phyloP scores from a whole-genome alignment of 2,329 filamentous ascomycete species.

The Ascochyta clinopodiicola region DNA sequence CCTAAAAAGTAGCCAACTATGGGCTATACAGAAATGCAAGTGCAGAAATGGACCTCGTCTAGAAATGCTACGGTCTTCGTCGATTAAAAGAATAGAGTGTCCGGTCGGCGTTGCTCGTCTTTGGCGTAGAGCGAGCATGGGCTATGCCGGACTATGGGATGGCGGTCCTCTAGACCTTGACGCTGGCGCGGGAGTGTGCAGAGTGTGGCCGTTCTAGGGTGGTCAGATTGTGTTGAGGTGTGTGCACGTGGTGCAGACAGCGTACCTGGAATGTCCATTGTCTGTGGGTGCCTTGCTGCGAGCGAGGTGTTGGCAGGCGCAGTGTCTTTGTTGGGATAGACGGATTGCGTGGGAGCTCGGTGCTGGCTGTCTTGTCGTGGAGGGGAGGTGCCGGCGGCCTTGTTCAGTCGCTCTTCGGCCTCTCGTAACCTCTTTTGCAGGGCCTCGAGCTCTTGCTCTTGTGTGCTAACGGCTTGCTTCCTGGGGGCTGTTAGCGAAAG shows the following conservation, averaged over 20 bases:
- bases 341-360: conserved; percentile 30
- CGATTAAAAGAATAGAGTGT: conserved; percentile 16
- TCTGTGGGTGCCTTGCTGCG: conserved; percentile 18
- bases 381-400: conserved; percentile 43
- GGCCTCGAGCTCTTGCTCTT: conserved; percentile 80
- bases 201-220: conserved; percentile 16
- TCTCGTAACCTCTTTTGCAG: conserved; percentile 84
- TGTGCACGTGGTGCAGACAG: neutral
- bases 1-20: neutral
- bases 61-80: conserved; percentile 14
- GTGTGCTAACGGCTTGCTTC: conserved; percentile 77
- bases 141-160: conserved; percentile 10
- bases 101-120: conserved; percentile 7
- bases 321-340: conserved; percentile 38
- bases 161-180: conserved; percentile 13
- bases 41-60: conserved; percentile 3
- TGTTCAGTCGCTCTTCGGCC: conserved; percentile 76
- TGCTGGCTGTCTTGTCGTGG: conserved; percentile 42
- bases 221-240: neutral
- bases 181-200: conserved; percentile 18
- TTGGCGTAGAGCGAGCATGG: conserved; percentile 8
- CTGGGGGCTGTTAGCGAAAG: conserved; percentile 54
- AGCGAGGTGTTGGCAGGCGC: conserved; percentile 30
- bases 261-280: conserved; percentile 17
- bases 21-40: conserved; percentile 9